Conservation (phyloP, 352 stramenopile species). For the Phytopythium aichiense region DNA sequence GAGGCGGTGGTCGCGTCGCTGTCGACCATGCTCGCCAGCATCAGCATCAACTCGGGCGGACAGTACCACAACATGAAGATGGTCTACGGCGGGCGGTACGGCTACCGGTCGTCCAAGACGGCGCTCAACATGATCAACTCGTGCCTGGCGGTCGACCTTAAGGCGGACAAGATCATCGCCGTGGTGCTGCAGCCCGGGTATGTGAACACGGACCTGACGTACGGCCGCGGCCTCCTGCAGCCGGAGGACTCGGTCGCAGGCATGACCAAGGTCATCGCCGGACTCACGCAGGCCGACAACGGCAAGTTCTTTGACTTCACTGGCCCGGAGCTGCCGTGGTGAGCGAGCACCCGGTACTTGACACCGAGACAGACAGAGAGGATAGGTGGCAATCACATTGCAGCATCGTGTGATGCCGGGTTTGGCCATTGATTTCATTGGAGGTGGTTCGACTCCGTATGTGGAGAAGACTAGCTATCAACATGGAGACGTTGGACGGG, state of each 20-base stretch:
- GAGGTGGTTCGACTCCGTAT: background rate
- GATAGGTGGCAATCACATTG: no score
- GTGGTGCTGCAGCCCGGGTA: conserved; percentile 33
- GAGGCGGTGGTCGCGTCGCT: conserved; percentile 29
- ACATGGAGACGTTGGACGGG: background rate
- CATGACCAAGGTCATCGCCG: conserved; percentile 23
- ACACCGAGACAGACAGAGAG: no score
- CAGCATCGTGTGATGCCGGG: no score
- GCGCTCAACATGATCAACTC: conserved; percentile 46
- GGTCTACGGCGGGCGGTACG: conserved; percentile 27
- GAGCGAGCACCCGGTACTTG: background rate
- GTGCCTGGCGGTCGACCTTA: conserved; percentile 26
- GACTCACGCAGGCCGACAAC: conserved; percentile 19
- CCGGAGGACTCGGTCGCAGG: conserved; percentile 20
- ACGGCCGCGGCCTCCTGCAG: conserved; percentile 14
- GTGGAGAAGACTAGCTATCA: background rate
- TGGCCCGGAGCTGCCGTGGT: conserved; percentile 38
- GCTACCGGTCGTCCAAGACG: conserved; percentile 47
- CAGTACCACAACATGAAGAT: conserved; percentile 11
- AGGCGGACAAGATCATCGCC: conserved; percentile 20
- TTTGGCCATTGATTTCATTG: no score
- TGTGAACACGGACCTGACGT: conserved; percentile 37
- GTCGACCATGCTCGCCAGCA: conserved; percentile 30
- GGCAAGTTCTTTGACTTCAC: conserved; percentile 50
- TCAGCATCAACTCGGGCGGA: conserved; percentile 14